Evolutionary conservation across 345 rosid genomes (phyloP).

Genomic region (Arabidopsis thaliana): TAIR10.1 NC_003070.9:26619501-26620000

Average conservation of each 20-base stretch:
- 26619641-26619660: conserved; percentile 85
- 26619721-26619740: conserved; percentile 82
- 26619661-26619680: conserved; percentile 92
- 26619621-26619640: conserved; percentile 83
- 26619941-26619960: background rate
- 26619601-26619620: conserved; percentile 39
- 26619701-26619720: conserved; percentile 68
- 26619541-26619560: background rate
- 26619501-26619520: background rate
- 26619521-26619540: background rate
- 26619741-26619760: conserved; percentile 90
- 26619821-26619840: background rate
- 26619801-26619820: conserved; percentile 54
- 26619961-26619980: conserved; percentile 50
- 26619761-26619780: conserved; percentile 86
- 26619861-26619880: background rate
- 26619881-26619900: background rate
- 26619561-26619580: background rate
- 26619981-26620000: conserved; percentile 77
- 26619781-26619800: conserved; percentile 89
- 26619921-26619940: background rate
- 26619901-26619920: background rate
- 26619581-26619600: background rate
- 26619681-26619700: conserved; percentile 75
- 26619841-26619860: background rate